Percentiles rank a stretch among this genome's conserved stretches.
phyloP scores from a whole-genome alignment of 176 grass and related monocot genomes.

The Melocanna baccifera region DNA sequence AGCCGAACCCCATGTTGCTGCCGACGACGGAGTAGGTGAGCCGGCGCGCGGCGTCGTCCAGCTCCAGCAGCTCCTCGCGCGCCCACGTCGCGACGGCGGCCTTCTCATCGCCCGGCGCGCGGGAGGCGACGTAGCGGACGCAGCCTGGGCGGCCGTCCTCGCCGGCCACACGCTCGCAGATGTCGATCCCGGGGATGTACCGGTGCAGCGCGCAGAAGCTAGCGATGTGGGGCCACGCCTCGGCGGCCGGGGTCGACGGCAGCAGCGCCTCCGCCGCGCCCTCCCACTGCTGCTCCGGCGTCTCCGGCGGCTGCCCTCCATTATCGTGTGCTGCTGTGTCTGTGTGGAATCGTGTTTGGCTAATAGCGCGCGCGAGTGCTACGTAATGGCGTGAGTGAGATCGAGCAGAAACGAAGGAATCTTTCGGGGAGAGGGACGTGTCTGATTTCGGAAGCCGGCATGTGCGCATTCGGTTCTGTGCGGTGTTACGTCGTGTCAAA shows the following conservation, averaged over 20 bases:
- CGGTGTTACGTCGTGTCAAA: background rate
- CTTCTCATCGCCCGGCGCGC: background rate
- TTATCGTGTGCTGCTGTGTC: background rate
- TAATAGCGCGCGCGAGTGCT: background rate
- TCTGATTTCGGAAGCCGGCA: background rate
- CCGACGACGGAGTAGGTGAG: conserved; percentile 55
- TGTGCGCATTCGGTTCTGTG: background rate
- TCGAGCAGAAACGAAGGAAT: background rate
- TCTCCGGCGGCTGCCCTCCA: background rate
- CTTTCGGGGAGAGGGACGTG: background rate
- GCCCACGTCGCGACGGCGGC: conserved; percentile 28
- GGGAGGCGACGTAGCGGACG: conserved; percentile 48
- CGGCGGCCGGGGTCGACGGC: conserved; percentile 28
- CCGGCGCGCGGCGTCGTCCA: conserved; percentile 32
- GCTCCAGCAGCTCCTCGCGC: conserved; percentile 60
- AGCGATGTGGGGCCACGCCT: conserved; percentile 67
- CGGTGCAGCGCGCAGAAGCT: conserved; percentile 60
- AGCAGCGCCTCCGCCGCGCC: conserved; percentile 40
- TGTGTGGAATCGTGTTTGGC: background rate
- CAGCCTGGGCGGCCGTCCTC: conserved; percentile 41
- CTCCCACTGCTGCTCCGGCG: conserved; percentile 39
- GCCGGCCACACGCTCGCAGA: conserved; percentile 47
- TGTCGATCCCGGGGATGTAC: conserved; percentile 47
- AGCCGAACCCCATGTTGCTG: conserved; percentile 62
- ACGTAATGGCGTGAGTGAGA: background rate